These are phyloP conservation scores for Bassia scoparia DNA, from an alignment of 148 eudicot species.

Conservation along the genomic window DNA sequence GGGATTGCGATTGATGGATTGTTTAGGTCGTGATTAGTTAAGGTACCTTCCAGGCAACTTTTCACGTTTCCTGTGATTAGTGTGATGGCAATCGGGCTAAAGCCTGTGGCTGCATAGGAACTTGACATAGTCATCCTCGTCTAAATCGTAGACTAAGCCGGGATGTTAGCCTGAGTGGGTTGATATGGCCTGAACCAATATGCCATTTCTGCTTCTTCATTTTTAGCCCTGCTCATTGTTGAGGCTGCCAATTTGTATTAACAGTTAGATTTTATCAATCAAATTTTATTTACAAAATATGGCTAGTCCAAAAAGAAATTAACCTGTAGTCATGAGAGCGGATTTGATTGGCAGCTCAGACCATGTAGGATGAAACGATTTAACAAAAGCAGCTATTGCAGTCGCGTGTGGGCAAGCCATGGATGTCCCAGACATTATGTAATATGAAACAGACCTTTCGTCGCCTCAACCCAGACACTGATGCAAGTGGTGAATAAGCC, in stretches of 20 bases:
- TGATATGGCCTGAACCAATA: too few relatives aligned
- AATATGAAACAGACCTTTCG: too few relatives aligned
- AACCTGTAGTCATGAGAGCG: slow-evolving; percentile 47
- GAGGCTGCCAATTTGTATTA: too few relatives aligned
- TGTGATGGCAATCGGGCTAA: neutral
- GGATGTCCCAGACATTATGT: slow-evolving; percentile 43
- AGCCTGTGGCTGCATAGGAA: slow-evolving; percentile 35
- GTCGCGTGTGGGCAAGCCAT: slow-evolving; percentile 46
- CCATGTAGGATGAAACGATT: slow-evolving; percentile 39
- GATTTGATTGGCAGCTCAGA: slow-evolving; percentile 42
- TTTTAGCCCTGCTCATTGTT: too few relatives aligned
- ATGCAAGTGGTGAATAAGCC: slow-evolving; percentile 29
- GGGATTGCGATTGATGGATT: slow-evolving; percentile 34
- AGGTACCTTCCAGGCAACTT: neutral
- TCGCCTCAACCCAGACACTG: slow-evolving; percentile 17
- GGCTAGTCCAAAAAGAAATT: too few relatives aligned
- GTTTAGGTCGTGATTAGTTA: slow-evolving; percentile 29
- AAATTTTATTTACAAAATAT: too few relatives aligned
- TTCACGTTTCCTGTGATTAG: slow-evolving; percentile 24
- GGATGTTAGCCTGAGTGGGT: too few relatives aligned
- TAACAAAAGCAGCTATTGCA: slow-evolving; percentile 35
- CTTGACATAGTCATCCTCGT: slow-evolving; percentile 26
- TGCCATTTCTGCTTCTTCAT: too few relatives aligned
- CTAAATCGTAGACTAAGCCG: slow-evolving; percentile 34
- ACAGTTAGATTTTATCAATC: too few relatives aligned